Evolutionary conservation across 139 green algal species (phyloP).

Genomic region (Nannochloris sp.): DNA sequence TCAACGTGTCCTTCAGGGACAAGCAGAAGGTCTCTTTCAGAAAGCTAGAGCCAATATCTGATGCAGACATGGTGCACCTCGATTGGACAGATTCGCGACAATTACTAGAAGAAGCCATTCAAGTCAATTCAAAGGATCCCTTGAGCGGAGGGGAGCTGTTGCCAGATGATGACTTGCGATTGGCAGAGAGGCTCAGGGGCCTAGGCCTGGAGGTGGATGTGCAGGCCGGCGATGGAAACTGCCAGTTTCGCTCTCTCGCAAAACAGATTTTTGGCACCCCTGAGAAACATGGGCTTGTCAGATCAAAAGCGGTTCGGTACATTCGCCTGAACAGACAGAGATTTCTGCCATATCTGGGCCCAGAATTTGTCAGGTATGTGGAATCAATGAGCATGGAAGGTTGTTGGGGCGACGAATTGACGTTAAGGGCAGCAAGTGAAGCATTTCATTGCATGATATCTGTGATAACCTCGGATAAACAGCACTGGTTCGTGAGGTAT

Average conservation of each 20-base stretch:
- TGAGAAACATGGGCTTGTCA: conserved; percentile 37
- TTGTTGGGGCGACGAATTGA: conserved; percentile 71
- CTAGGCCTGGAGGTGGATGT: conserved; percentile 50
- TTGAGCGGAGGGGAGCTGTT: neutral
- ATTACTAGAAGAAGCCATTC: conserved; percentile 32
- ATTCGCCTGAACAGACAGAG: conserved; percentile 30
- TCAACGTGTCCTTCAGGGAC: too few species aligned
- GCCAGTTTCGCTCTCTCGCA: conserved; percentile 53
- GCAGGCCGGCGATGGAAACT: conserved; percentile 53
- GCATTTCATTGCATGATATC: conserved; percentile 41
- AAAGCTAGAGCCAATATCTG: neutral
- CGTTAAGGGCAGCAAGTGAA: conserved; percentile 51
- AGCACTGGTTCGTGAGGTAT: conserved; percentile 56
- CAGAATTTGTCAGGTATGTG: conserved; percentile 33
- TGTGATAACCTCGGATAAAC: conserved; percentile 44
- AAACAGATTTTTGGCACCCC: conserved; percentile 43
- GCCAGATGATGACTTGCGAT: conserved; percentile 15
- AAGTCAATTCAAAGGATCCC: conserved; percentile 15
- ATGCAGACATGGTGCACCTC: neutral
- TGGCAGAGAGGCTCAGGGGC: conserved; percentile 37
- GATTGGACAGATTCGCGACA: conserved; percentile 32
- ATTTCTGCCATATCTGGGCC: conserved; percentile 42
- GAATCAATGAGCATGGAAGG: conserved; percentile 33
- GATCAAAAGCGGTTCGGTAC: conserved; percentile 33
- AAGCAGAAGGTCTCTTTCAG: too few species aligned